These are phyloP conservation scores for Trichosporon sp. DNA, from an alignment of 1,284 basidiomycete species.

Conservation along the genomic window DNA sequence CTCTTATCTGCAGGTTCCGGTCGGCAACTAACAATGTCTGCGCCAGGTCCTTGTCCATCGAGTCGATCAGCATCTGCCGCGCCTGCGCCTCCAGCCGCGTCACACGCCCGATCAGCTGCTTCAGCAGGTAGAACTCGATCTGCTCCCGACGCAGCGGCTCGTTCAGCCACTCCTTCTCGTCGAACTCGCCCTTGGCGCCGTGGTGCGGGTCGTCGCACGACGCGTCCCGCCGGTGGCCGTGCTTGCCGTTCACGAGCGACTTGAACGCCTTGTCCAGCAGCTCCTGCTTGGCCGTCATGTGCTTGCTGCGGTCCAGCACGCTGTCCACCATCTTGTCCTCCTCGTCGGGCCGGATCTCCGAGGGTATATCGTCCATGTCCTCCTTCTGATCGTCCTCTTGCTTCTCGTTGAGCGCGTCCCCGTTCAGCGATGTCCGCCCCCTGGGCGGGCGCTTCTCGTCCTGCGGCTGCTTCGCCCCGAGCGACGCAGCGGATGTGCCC, in stretches of 20 bases:
- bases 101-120: constrained; percentile 32
- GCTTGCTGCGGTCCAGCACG: background rate
- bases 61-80: constrained; percentile 41
- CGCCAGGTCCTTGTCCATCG: constrained; percentile 39
- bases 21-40: constrained; percentile 42
- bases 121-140: constrained; percentile 30
- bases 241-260: background rate
- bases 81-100: constrained; percentile 39
- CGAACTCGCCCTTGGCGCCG: background rate
- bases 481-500: too few relatives aligned
- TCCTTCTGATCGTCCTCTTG: background rate
- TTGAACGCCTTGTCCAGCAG: background rate
- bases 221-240: background rate
- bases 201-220: background rate
- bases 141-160: background rate
- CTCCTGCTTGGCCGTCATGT: background rate
- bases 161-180: constrained; percentile 6
- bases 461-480: background rate
- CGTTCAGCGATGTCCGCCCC: too few relatives aligned
- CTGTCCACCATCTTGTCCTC: background rate
- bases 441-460: background rate
- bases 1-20: constrained; percentile 39
- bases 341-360: background rate
- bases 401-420: background rate
- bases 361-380: background rate